Percentiles rank a stretch among this genome's conserved stretches.
Conservation (phyloP, 2,329 filamentous ascomycete genomes). For the Arthroderma sp. region DNA sequence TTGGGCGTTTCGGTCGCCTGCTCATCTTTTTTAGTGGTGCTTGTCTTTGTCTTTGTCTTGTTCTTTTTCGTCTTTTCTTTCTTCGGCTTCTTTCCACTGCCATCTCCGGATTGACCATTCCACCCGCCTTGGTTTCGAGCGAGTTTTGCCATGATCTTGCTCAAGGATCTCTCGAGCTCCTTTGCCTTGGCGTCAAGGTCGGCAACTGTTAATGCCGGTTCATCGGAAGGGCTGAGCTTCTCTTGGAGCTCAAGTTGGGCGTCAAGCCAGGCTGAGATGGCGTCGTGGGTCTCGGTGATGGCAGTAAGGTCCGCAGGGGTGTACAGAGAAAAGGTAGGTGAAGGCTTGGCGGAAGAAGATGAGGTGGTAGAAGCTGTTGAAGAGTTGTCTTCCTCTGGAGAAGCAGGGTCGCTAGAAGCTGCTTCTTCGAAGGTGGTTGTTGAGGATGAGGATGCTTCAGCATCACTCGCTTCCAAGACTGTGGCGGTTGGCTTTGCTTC, state of each 20-base stretch:
- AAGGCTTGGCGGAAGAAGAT: conserved; percentile 21
- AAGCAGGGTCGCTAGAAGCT: conserved; percentile 41
- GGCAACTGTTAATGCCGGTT: conserved; percentile 60
- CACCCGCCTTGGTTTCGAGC: conserved; percentile 21
- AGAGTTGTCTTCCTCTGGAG: conserved; percentile 58
- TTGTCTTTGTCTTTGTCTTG: neutral
- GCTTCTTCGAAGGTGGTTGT: conserved; percentile 25
- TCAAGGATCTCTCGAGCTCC: conserved; percentile 56
- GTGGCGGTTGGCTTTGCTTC: conserved; percentile 27
- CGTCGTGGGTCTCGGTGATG: conserved; percentile 49
- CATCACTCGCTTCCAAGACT: conserved; percentile 29
- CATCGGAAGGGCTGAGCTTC: conserved; percentile 53
- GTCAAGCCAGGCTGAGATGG: conserved; percentile 59
- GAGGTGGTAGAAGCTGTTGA: conserved; percentile 22
- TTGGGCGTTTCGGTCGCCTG: neutral
- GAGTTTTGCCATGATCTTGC: conserved; percentile 58
- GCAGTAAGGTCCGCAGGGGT: conserved; percentile 56
- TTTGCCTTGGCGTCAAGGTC: conserved; percentile 58
- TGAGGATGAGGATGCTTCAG: conserved; percentile 28
- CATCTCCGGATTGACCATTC: conserved; percentile 10
- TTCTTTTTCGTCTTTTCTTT: neutral
- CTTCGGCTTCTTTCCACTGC: neutral
- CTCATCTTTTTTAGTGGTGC: neutral
- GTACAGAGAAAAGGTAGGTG: conserved; percentile 52
- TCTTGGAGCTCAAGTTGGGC: conserved; percentile 58